Conservation (phyloP, 2,329 filamentous ascomycete species). For the Trichoderma afroharzianum region DNA sequence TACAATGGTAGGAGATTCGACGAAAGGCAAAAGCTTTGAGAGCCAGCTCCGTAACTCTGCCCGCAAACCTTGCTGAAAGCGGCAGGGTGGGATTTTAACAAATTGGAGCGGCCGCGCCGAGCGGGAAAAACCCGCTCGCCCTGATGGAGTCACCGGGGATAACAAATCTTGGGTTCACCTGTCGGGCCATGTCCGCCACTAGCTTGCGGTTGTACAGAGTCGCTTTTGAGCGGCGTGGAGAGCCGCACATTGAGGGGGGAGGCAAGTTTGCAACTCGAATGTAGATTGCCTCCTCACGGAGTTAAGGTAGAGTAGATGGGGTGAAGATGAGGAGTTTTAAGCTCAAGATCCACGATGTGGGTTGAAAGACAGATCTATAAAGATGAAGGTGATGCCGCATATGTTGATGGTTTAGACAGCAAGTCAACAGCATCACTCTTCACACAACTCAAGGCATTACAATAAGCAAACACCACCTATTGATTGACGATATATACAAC, state of each 20-base stretch:
- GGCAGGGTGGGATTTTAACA: not conserved
- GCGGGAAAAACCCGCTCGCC: conserved; percentile 6
- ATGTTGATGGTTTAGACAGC: not conserved
- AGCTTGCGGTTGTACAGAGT: not conserved
- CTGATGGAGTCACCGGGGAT: not conserved
- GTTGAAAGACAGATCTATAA: not conserved
- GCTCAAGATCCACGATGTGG: not conserved
- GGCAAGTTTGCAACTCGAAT: not conserved
- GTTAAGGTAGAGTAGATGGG: not conserved
- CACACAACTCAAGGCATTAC: not conserved
- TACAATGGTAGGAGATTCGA: not conserved
- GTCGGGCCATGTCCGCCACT: too few species aligned
- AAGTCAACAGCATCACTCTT: not conserved
- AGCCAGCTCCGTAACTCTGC: not conserved
- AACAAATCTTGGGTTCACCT: not conserved
- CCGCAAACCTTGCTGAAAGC: not conserved
- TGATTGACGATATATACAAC: not conserved
- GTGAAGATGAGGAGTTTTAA: not conserved
- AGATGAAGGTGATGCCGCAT: not conserved
- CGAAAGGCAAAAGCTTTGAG: not conserved
- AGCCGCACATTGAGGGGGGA: not conserved
- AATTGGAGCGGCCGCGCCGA: conserved; percentile 12
- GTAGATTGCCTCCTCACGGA: not conserved
- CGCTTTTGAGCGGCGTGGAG: not conserved
- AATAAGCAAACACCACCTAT: not conserved